Conservation (phyloP, 1,139 yeast species). For the Arxiozyma slooffiae region DNA sequence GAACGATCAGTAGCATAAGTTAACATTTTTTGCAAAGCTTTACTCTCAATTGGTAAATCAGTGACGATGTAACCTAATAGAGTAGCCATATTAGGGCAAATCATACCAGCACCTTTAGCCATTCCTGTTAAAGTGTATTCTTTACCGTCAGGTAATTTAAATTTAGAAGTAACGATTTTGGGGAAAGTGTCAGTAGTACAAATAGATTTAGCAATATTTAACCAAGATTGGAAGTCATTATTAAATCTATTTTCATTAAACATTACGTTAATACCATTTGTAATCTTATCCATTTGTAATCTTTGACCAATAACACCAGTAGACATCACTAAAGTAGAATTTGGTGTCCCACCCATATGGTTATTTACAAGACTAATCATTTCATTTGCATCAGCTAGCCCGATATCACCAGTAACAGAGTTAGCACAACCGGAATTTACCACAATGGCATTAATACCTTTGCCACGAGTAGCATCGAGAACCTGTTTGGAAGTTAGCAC, state of each 20-base stretch:
- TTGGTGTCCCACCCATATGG: constrained; percentile 29
- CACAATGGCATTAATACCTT: constrained; percentile 61
- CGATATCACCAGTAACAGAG: constrained; percentile 92
- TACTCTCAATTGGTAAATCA: constrained; percentile 81
- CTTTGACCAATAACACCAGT: constrained; percentile 96
- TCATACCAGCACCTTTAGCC: constrained; percentile 98
- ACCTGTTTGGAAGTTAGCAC: constrained; percentile 63
- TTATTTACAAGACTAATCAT: constrained; percentile 60
- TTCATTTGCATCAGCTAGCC: constrained; percentile 64
- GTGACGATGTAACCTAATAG: constrained; percentile 83
- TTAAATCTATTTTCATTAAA: constrained; percentile 40
- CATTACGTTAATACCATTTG: constrained; percentile 40
- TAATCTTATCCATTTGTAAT: constrained; percentile 68
- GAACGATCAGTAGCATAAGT: constrained; percentile 68
- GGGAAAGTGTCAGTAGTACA: constrained; percentile 98
- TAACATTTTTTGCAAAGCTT: constrained; percentile 59
- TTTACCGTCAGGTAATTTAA: constrained; percentile 42
- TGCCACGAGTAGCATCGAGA: constrained; percentile 47
- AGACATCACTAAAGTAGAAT: constrained; percentile 78
- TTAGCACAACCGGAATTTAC: constrained; percentile 94
- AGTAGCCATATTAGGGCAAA: constrained; percentile 98
- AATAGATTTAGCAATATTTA: constrained; percentile 76
- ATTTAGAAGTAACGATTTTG: constrained; percentile 62
- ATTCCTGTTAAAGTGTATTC: constrained; percentile 79
- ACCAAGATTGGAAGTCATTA: constrained; percentile 65